phyloP scores from a whole-genome alignment of 2,329 filamentous ascomycete species.

The Periglandula ipomoeae region DNA sequence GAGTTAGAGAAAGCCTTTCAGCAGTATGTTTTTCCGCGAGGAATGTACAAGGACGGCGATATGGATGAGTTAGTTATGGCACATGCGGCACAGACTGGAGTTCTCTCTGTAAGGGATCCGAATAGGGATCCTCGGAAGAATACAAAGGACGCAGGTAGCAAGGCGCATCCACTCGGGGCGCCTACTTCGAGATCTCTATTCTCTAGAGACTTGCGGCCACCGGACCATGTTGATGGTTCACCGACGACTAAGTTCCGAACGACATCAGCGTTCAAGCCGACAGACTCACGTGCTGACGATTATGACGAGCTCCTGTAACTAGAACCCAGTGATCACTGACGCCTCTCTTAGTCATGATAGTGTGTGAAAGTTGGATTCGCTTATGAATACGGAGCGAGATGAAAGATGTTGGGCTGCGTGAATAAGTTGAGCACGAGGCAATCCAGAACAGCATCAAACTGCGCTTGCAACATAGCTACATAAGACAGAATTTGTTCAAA shows the following conservation, averaged over 20 bases:
- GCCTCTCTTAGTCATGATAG: not conserved
- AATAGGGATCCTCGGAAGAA: constrained; percentile 14
- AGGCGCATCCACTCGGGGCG: not conserved
- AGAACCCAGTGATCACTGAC: not conserved
- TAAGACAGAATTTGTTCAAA: no score
- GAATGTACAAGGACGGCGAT: constrained; percentile 12
- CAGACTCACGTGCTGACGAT: constrained; percentile 1
- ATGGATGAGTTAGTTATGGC: constrained; percentile 22
- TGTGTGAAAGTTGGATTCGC: not conserved
- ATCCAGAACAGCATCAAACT: no score
- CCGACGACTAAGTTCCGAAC: not conserved
- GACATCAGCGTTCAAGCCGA: constrained; percentile 1
- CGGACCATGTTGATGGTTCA: not conserved
- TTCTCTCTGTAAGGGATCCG: constrained; percentile 17
- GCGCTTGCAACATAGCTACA: no score
- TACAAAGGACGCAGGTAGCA: not conserved
- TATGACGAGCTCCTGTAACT: constrained; percentile 5
- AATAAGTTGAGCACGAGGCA: no score
- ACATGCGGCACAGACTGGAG: not conserved
- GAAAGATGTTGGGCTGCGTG: not conserved
- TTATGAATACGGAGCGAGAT: not conserved
- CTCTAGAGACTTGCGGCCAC: not conserved
- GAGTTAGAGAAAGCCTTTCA: constrained; percentile 27
- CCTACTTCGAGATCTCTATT: not conserved
- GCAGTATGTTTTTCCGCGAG: constrained; percentile 19